These are phyloP conservation scores for Rosa lucieae DNA, from an alignment of 306 rosid species.

Conservation along the genomic window DNA sequence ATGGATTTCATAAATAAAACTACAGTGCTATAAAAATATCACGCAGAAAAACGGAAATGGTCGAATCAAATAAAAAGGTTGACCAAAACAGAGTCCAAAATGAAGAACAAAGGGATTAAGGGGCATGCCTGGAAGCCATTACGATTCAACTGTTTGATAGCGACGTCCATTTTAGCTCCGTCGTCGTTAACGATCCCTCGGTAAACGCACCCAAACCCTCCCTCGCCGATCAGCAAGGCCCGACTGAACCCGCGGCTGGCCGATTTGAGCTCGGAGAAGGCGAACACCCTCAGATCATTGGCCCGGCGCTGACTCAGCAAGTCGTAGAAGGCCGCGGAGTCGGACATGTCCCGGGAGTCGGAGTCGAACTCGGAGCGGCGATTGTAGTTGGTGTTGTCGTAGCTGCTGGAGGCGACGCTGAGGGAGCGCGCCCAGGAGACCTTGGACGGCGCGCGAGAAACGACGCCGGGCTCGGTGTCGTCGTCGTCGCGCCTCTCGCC, in stretches of 20 bases:
- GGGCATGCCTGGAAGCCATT: slow-evolving; percentile 86
- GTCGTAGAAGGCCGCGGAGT: slow-evolving; percentile 55
- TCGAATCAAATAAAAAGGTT: too few relatives aligned
- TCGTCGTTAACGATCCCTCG: slow-evolving; percentile 42
- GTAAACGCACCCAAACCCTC: slow-evolving; percentile 92
- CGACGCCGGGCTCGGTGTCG: slow-evolving; percentile 40
- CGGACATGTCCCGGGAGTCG: slow-evolving; percentile 63
- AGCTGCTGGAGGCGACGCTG: slow-evolving; percentile 73
- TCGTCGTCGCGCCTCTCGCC: slow-evolving; percentile 43
- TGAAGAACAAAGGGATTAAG: background rate
- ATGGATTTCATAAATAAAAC: too few relatives aligned
- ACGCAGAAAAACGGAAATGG: too few relatives aligned
- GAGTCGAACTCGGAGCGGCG: slow-evolving; percentile 62
- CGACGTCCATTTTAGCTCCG: slow-evolving; percentile 53
- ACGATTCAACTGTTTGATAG: slow-evolving; percentile 88
- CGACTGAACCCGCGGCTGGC: slow-evolving; percentile 82
- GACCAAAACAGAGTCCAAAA: background rate
- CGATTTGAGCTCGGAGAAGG: slow-evolving; percentile 71
- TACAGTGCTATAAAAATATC: too few relatives aligned
- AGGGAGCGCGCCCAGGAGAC: slow-evolving; percentile 93
- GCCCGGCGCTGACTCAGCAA: slow-evolving; percentile 64
- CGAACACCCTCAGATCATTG: slow-evolving; percentile 64
- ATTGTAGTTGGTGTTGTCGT: slow-evolving; percentile 51
- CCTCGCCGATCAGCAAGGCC: slow-evolving; percentile 75
- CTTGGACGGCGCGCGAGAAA: slow-evolving; percentile 51